Percentiles rank a stretch among this genome's conserved stretches.
These are phyloP conservation scores for Scutellaria minor DNA, from an alignment of 257 asterid genomes.

Conservation along the genomic window DNA sequence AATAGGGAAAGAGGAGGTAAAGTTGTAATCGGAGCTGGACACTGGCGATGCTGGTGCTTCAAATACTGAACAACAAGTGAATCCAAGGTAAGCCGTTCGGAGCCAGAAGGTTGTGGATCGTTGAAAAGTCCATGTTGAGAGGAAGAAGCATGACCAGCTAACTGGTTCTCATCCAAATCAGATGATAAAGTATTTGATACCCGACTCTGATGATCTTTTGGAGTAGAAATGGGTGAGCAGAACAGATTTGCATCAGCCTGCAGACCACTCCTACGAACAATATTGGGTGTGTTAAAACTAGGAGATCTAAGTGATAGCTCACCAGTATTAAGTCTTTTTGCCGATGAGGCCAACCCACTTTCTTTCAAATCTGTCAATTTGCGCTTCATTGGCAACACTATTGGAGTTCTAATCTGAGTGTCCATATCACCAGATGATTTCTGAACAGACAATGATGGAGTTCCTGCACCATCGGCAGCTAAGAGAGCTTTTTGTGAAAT, in stretches of 20 bases:
- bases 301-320: constrained; percentile 68
- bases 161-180: constrained; percentile 61
- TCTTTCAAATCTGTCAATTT: constrained; percentile 75
- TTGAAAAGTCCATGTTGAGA: constrained; percentile 58
- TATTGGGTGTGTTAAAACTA: constrained; percentile 53
- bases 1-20: constrained; percentile 95
- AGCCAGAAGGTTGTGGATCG: constrained; percentile 65
- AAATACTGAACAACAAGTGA: constrained; percentile 91
- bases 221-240: constrained; percentile 54
- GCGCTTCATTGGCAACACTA: constrained; percentile 86
- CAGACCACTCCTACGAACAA: constrained; percentile 56
- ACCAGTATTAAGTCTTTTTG: constrained; percentile 73
- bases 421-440: constrained; percentile 62
- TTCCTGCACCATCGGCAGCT: constrained; percentile 49
- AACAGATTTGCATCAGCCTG: constrained; percentile 60
- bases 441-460: constrained; percentile 52
- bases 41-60: constrained; percentile 98
- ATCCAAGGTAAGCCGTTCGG: constrained; percentile 84
- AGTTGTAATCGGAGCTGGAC: constrained; percentile 98
- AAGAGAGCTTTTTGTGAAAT: constrained; percentile 45
- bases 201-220: constrained; percentile 59
- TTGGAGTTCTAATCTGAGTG: constrained; percentile 68
- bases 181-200: constrained; percentile 44
- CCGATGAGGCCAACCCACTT: constrained; percentile 48
- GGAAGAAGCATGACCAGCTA: constrained; percentile 45